phyloP scores from a whole-genome alignment of 352 stramenopile species.

The Phytophthora vignae region DNA sequence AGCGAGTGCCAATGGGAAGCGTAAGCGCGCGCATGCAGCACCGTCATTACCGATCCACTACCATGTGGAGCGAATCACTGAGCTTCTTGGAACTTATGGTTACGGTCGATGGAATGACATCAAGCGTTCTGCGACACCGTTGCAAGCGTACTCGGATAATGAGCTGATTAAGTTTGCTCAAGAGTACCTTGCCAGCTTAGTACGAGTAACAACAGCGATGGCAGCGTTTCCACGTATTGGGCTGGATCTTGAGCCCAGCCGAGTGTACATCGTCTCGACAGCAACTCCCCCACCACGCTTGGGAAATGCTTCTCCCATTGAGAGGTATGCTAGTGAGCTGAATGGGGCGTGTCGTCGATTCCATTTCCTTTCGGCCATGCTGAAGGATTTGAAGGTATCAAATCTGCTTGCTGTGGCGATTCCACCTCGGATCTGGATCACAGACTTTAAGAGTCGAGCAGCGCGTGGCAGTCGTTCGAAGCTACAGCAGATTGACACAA shows the following conservation, averaged over 20 bases:
- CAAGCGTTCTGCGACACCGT: constrained; percentile 23
- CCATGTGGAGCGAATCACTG: constrained; percentile 51
- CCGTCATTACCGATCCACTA: constrained; percentile 44
- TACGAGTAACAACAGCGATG: constrained; percentile 54
- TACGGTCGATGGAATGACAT: constrained; percentile 90
- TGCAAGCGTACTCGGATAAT: constrained; percentile 54
- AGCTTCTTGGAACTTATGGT: constrained; percentile 70
- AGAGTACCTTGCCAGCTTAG: constrained; percentile 56
- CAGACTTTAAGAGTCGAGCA: constrained; percentile 35
- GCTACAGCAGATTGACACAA: constrained; percentile 77
- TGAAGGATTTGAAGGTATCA: constrained; percentile 52
- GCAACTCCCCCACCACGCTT: constrained; percentile 8
- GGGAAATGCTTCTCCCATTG: constrained; percentile 44
- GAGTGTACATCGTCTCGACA: constrained; percentile 42
- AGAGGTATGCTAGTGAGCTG: constrained; percentile 45
- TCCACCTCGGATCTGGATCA: constrained; percentile 42
- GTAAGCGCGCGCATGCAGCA: constrained; percentile 38
- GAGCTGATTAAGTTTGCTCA: constrained; percentile 59
- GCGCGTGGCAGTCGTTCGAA: constrained; percentile 56
- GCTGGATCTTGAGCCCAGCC: constrained; percentile 35
- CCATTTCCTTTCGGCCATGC: constrained; percentile 48
- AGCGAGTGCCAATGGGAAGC: constrained; percentile 31
- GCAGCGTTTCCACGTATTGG: constrained; percentile 38
- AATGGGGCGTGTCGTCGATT: constrained; percentile 51
- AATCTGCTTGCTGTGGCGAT: constrained; percentile 39